Conservation (phyloP, 352 stramenopile species). For the Elongisporangium prolatum region DNA sequence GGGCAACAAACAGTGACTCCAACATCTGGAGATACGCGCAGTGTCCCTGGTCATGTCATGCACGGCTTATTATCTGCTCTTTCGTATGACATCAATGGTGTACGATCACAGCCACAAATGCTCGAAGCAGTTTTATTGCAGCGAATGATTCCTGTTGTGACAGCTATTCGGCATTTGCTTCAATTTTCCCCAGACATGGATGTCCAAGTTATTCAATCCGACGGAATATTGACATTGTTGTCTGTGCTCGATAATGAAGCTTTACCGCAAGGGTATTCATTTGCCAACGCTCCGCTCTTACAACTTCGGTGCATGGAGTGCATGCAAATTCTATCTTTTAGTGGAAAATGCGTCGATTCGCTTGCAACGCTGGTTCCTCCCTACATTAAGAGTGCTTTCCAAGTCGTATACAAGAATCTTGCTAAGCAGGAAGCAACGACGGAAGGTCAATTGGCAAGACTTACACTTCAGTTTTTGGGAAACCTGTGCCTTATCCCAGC, state of each 20-base stretch:
- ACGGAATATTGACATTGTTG: conserved; percentile 67
- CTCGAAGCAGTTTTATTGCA: conserved; percentile 69
- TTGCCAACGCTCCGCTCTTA: conserved; percentile 64
- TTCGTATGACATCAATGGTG: conserved; percentile 65
- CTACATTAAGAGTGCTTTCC: conserved; percentile 83
- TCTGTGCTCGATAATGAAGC: conserved; percentile 81
- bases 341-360: conserved; percentile 69
- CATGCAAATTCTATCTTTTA: conserved; percentile 86
- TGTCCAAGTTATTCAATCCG: conserved; percentile 69
- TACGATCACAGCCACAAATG: conserved; percentile 59
- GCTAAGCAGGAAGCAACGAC: conserved; percentile 73
- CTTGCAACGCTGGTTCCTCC: conserved; percentile 70
- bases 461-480: conserved; percentile 76
- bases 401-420: conserved; percentile 82
- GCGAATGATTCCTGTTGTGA: conserved; percentile 70
- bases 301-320: conserved; percentile 83
- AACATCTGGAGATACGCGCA: conserved; percentile 46
- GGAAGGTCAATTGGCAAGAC: conserved; percentile 71
- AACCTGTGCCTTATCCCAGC: conserved; percentile 84
- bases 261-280: conserved; percentile 75
- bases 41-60: conserved; percentile 65
- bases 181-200: conserved; percentile 85
- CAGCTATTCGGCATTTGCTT: conserved; percentile 73
- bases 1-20: conserved; percentile 10
- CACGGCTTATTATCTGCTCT: conserved; percentile 62